Base-by-base conservation (phyloP, 23 red algal species). In the Agarophyton chilense region DNA sequence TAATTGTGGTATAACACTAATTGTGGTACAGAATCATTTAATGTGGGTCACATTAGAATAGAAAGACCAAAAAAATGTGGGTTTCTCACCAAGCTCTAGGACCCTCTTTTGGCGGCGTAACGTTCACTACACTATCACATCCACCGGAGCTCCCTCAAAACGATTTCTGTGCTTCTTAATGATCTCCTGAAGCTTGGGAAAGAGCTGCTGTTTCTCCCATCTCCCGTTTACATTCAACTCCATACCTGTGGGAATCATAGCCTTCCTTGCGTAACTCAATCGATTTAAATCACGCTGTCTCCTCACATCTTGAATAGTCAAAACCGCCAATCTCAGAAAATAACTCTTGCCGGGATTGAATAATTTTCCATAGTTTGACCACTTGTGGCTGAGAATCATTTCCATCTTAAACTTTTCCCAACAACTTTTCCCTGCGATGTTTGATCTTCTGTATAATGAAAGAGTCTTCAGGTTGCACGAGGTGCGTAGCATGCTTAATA, bases 391-490 rank as follows among this genome's bases (percentile, higher is more conserved):
- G 6, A 8, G 36, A 38, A 74, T 74, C 68, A 74, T 74, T 8
- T 74, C 43, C 68, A 74, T 74, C 46, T 81, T 81, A 28, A 60
- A 32, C 18, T 25, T 58, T 49, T 81, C 77, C 77, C 77, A 81
- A 6, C 52, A 6, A 14, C 7, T 57, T 6, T 19, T 58, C 77
- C 77, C 61, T 58, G 46, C 77, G 13, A 8, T 12, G 19, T 26
- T 81, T 81, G 7, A 81, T 81, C 8, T 32, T 81, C 26, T 81
- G 77, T 60, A 81, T 81, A 28, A 53, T 49, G 26, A 81, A 81
- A 55, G 47, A 22, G 18, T 81, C 77, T 26, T 6, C 34, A 8
- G 77, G 39, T 32, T 81, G 77, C 8, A 81, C 26, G 5, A 60
- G 32, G 44, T 81, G 45, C 8, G 46, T 81, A 17, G 77, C 77